Evolutionary conservation across 2,329 filamentous ascomycete genomes (phyloP).

Genomic region (Aspergillus versicolor): DNA sequence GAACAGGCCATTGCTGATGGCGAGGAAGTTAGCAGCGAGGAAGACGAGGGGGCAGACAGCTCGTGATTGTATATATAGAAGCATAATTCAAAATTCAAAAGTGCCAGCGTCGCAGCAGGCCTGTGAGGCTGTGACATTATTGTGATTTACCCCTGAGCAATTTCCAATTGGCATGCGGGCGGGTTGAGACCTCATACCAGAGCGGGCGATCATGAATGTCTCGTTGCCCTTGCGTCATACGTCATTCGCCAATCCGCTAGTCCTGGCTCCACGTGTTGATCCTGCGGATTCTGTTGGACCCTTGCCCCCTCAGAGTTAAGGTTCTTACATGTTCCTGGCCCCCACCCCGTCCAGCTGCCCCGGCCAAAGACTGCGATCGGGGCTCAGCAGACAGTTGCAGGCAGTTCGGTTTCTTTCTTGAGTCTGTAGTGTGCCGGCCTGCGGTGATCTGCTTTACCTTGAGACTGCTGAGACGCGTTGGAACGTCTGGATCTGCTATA

Average conservation of each 20-base stretch:
- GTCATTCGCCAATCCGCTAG: background rate
- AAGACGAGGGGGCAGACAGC: conserved; percentile 7
- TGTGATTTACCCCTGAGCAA: background rate
- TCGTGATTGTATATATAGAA: background rate
- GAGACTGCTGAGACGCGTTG: too few relatives aligned
- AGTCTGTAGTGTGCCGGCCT: background rate
- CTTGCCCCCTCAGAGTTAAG: background rate
- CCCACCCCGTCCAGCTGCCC: background rate
- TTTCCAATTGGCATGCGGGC: background rate
- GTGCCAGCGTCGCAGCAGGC: background rate
- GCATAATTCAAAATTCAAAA: background rate
- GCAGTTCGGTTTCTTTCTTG: background rate
- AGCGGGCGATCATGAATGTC: background rate
- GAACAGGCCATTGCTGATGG: conserved; percentile 54
- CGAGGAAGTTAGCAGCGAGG: conserved; percentile 51
- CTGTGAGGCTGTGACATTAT: background rate
- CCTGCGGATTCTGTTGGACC: background rate
- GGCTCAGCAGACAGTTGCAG: background rate
- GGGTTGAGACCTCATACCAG: too few relatives aligned
- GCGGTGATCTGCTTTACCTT: too few relatives aligned
- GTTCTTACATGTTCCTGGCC: background rate
- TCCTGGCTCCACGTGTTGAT: background rate
- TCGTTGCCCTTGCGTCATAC: background rate
- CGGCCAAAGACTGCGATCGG: too few relatives aligned
- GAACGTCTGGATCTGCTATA: background rate